phyloP scores from a whole-genome alignment of 768 basidiomycete genomes.

The Nidularia sp. region DNA sequence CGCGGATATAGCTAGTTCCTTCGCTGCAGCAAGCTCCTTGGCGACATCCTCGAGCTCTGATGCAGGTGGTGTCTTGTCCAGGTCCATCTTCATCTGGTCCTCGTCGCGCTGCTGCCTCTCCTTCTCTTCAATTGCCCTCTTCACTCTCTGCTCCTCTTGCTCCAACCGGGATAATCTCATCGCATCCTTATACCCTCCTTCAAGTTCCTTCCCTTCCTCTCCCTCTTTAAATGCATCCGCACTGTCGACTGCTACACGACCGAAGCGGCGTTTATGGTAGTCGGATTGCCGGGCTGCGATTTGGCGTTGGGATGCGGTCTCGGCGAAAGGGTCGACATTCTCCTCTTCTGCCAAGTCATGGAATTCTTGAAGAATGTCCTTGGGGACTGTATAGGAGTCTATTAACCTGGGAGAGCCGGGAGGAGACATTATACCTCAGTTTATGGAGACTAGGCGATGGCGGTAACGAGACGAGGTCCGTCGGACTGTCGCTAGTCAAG shows the following conservation, averaged over 20 bases:
- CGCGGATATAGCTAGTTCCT: constrained; percentile 29
- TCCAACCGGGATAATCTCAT: constrained; percentile 90
- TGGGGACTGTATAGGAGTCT: constrained; percentile 90
- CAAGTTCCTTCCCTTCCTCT: constrained; percentile 64
- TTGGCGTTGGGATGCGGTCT: constrained; percentile 90
- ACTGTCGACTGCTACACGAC: constrained; percentile 76
- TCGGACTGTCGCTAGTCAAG: not conserved
- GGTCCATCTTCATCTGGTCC: constrained; percentile 73
- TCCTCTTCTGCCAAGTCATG: constrained; percentile 93
- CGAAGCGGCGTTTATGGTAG: constrained; percentile 91
- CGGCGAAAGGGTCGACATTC: constrained; percentile 85
- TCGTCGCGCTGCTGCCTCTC: constrained; percentile 74
- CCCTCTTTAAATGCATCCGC: constrained; percentile 71
- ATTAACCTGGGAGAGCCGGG: constrained; percentile 68
- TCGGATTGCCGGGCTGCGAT: constrained; percentile 92
- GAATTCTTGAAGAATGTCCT: constrained; percentile 92
- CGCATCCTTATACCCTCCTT: constrained; percentile 93
- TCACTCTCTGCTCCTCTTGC: constrained; percentile 87
- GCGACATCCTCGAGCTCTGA: constrained; percentile 72
- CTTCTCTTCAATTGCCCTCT: constrained; percentile 84
- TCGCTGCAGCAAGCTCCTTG: constrained; percentile 59
- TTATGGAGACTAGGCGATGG: constrained; percentile 6
- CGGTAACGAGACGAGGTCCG: not conserved
- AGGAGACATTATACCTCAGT: constrained; percentile 49
- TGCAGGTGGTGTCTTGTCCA: constrained; percentile 90